Evolutionary conservation across 768 basidiomycete genomes (phyloP), one percentile per base, ranked within the genome.

Genomic region (Phanerochaete carnosa): DNA sequence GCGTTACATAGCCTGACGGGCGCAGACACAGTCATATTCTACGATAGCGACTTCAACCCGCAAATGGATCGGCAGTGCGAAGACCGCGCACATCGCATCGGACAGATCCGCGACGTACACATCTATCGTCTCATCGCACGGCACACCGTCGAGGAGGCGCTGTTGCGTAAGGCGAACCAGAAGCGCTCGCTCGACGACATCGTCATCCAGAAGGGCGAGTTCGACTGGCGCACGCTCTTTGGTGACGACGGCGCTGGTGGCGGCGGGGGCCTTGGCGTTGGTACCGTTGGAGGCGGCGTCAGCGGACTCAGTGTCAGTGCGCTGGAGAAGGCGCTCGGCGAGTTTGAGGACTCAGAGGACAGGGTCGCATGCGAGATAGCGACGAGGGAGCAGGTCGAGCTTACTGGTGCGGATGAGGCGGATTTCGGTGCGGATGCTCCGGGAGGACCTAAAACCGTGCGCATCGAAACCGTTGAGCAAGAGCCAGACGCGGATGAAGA

Each of bases 1-100:
- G 39, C 19, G 16, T 13, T 35, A 6, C 46, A 47, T 71, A 88
- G 93, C 73, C 70, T 91, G 63, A 90, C 89, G 6, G 91, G 91
- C 19, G 94, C 94, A 22, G 94, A 96, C 69, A 98, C 97, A 0
- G 96, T 99, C 67, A 85, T 99, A 57, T 95, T 99, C 73, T 98
- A 96, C 69, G 96, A 98, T 70, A 93, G 92, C 62, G 95, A 97
- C 72, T 97, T 96, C 79, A 94, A 94, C 67, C 95, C 95, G 0
- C 95, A 97, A 72, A 97, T 96, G 92, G 96, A 99, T 72, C 80
- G 90, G 47, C 96, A 99, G 70, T 98, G 97, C 66, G 93, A 95
- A 74, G 96, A 98, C 74, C 92, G 95, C 50, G 96, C 95, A 0
- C 96, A 99, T 71, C 92, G 96, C n/a, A 98, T 99, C 63, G 96